These are phyloP conservation scores for Aureobasidium sp. DNA, from an alignment of 2,329 filamentous ascomycete species.

Conservation along the genomic window DNA sequence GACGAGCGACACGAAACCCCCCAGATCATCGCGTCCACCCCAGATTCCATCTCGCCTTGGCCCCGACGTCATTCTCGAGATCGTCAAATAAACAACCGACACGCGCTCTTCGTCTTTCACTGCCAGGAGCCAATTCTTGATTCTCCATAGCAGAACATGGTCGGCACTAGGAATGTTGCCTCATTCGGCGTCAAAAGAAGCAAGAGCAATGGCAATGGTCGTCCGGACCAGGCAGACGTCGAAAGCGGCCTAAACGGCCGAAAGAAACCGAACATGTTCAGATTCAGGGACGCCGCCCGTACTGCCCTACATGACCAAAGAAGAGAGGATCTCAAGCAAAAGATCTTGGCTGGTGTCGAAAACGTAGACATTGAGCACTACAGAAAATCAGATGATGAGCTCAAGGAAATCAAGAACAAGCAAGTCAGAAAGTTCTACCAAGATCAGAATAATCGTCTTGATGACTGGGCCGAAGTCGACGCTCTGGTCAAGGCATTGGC, in stretches of 20 bases:
- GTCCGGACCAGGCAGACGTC: constrained; percentile 12
- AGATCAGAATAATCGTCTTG: constrained; percentile 46
- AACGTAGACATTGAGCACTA: constrained; percentile 42
- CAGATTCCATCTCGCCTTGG: not conserved
- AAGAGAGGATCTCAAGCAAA: constrained; percentile 42
- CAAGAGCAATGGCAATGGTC: not conserved
- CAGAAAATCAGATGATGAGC: constrained; percentile 42
- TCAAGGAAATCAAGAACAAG: constrained; percentile 48
- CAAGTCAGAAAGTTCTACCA: constrained; percentile 49
- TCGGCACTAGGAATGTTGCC: not conserved
- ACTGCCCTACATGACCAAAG: constrained; percentile 40
- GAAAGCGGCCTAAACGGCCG: constrained; percentile 22
- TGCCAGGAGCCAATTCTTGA: not conserved
- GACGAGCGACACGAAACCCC: not conserved
- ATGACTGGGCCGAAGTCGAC: constrained; percentile 55
- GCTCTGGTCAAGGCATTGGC: constrained; percentile 49
- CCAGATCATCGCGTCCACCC: not conserved
- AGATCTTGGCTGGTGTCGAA: constrained; percentile 42
- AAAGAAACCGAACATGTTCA: constrained; percentile 27
- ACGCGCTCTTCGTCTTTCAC: not conserved
- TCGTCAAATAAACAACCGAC: not conserved
- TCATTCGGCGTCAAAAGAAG: not conserved
- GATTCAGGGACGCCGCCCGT: constrained; percentile 43
- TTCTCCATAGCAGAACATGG: not conserved
- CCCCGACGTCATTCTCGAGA: constrained; percentile 5